A percentile compares a stretch with the other conserved stretches of the same genome.
Conservation (phyloP, 2,329 filamentous ascomycete species). For the Rhexocercosporidium sp. region DNA sequence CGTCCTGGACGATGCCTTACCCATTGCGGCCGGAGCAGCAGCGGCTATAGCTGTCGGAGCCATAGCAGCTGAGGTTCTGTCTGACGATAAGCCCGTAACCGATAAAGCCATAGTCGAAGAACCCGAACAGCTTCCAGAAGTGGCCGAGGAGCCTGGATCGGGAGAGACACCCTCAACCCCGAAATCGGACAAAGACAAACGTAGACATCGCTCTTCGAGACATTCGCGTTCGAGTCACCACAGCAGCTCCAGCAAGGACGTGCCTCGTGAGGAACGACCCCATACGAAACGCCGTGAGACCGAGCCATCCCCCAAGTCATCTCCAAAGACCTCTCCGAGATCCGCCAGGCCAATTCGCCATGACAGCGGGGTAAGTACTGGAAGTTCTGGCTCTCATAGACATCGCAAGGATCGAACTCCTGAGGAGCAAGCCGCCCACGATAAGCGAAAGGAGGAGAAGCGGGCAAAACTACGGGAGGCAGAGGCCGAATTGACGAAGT, state of each 20-base stretch:
- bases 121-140: slow-evolving; percentile 31
- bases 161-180: slow-evolving; percentile 23
- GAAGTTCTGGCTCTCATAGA: slow-evolving; percentile 34
- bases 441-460: slow-evolving; percentile 38
- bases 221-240: slow-evolving; percentile 32
- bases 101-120: slow-evolving; percentile 36
- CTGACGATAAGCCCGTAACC: slow-evolving; percentile 24
- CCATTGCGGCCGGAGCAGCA: slow-evolving; percentile 17
- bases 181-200: slow-evolving; percentile 30
- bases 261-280: slow-evolving; percentile 19
- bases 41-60: slow-evolving; percentile 22
- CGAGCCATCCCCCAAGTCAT: slow-evolving; percentile 29
- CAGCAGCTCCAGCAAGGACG: slow-evolving; percentile 27
- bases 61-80: slow-evolving; percentile 20
- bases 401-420: slow-evolving; percentile 34
- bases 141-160: slow-evolving; percentile 23
- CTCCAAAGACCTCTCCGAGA: slow-evolving; percentile 23
- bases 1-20: slow-evolving; percentile 14
- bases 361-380: slow-evolving; percentile 39
- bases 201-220: slow-evolving; percentile 32
- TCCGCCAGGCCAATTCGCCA: slow-evolving; percentile 30
- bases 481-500: slow-evolving; percentile 17
- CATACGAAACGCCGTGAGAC: slow-evolving; percentile 34
- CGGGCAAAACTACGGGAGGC: slow-evolving; percentile 28
- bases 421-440: slow-evolving; percentile 41